Evolutionary conservation across 176 grass and related monocot species (phyloP), one percentile per base, ranked within the genome.

Genomic region (Puya raimondii): DNA sequence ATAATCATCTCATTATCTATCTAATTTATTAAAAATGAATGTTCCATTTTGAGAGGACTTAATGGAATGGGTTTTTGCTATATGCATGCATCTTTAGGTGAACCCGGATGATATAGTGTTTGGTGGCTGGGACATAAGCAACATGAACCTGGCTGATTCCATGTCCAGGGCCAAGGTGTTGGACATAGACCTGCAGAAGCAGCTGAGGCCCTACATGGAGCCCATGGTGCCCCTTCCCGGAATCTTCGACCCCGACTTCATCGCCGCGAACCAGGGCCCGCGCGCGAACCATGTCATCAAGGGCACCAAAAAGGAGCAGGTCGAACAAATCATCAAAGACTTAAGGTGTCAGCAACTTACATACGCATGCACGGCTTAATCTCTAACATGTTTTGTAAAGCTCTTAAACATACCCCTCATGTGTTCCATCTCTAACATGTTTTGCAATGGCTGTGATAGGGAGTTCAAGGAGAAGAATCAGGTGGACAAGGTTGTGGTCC

Each of bases 101-200:
- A 97, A 92, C 70, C 94, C 94, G 51, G 94, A 97, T 49, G 94
- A 93, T 53, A 20, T 97, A 2, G 84, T 97, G 52, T 97, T 97
- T 0, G 94, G 89, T 10, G 94, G 94, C 13, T 97, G 94, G 94
- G 94, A 97, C 72, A 97, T 97, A 64, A 97, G 89, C 80, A 82
- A 69, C 80, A 92, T 92, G 89, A 97, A 93, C 74, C 76, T 97
- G 74, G 94, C 94, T 4, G 94, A 97, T 81, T 64, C 94, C 26
- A 97, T 97, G 94, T 79, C 94, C 11, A 91, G 89, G 75, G 94
- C 89, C 74, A 97, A 88, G 81, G 94, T 97, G 15, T 51, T 93
- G 61, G 89, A 97, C 77, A 97, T 97, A 51, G 94, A 93, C 77
- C 82, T 97, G 47, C 94, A 97, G 86, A 97, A 97, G 80, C 94